These are phyloP conservation scores for Geosiphon pyriformis DNA, from an alignment of 192 early-diverging fungal genomes.

Conservation along the genomic window DNA sequence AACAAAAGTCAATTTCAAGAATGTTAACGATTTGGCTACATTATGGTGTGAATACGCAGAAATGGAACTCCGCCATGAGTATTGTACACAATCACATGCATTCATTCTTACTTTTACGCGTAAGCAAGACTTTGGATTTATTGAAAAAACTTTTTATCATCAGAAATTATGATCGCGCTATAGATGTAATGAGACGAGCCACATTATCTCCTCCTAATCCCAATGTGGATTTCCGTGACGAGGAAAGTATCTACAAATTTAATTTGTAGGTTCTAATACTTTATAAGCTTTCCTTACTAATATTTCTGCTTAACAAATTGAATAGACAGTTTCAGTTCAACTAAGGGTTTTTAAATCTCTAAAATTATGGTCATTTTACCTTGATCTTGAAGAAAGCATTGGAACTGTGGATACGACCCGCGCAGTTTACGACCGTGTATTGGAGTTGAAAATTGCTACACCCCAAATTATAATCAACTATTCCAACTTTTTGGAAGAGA, in stretches of 20 bases:
- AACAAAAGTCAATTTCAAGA: constrained; percentile 69
- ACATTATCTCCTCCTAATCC: constrained; percentile 59
- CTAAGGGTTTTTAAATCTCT: constrained; percentile 80
- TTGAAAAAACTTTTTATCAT: no score
- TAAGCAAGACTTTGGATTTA: background rate
- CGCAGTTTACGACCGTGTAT: constrained; percentile 83
- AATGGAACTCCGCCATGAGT: constrained; percentile 64
- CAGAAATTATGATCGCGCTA: constrained; percentile 59
- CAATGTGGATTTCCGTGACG: constrained; percentile 73
- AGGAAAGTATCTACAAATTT: constrained; percentile 38
- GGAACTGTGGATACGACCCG: constrained; percentile 76
- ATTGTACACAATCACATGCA: constrained; percentile 20
- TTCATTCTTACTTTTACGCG: background rate
- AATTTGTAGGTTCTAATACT: background rate
- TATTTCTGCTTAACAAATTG: background rate
- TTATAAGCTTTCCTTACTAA: background rate
- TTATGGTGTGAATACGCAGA: constrained; percentile 92
- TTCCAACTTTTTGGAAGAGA: constrained; percentile 82
- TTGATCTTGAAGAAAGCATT: constrained; percentile 91
- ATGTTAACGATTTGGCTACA: constrained; percentile 79
- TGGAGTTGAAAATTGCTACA: constrained; percentile 91
- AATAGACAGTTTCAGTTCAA: constrained; percentile 58
- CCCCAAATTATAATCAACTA: constrained; percentile 97
- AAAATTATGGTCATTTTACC: constrained; percentile 88
- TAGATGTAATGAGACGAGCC: constrained; percentile 79